Conservation (phyloP, 2,329 filamentous ascomycete genomes). For the Cercospora sp. region DNA sequence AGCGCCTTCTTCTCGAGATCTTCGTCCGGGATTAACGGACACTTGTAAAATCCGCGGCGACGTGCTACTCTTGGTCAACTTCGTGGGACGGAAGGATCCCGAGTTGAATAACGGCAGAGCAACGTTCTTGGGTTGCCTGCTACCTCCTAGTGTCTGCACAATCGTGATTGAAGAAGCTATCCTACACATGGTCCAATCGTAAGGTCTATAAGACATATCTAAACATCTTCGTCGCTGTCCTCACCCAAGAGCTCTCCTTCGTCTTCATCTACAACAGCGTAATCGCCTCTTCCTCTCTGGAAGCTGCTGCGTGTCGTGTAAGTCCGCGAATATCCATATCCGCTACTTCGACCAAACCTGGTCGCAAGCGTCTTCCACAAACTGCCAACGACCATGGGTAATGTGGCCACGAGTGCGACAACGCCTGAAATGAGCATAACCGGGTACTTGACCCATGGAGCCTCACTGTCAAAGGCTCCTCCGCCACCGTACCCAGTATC, state of each 20-base stretch:
- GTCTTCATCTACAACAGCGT: conserved; percentile 84
- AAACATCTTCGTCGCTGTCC: conserved; percentile 76
- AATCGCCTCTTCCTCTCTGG: conserved; percentile 81
- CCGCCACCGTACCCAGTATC: conserved; percentile 50
- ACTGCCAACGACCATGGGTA: conserved; percentile 69
- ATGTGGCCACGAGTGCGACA: conserved; percentile 56
- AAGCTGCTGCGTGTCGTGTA: conserved; percentile 92
- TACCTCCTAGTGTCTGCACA: neutral
- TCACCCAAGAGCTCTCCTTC: conserved; percentile 93
- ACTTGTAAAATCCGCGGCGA: neutral
- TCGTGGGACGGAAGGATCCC: neutral
- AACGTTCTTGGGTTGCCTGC: neutral
- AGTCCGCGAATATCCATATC: conserved; percentile 57
- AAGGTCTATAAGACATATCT: neutral
- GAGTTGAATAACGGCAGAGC: neutral
- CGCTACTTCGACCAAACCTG: conserved; percentile 54
- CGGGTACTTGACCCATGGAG: conserved; percentile 78
- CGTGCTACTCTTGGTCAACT: neutral
- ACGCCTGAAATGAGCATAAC: conserved; percentile 49
- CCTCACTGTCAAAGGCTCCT: conserved; percentile 64
- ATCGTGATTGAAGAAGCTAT: neutral
- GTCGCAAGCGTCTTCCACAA: conserved; percentile 66
- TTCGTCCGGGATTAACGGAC: neutral
- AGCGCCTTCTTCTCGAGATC: neutral
- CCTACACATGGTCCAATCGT: neutral